A percentile compares a stretch with the other conserved stretches of the same genome.
Evolutionary conservation across 108 stramenopile species (phyloP).

Genomic region (Nitzschia palea): DNA sequence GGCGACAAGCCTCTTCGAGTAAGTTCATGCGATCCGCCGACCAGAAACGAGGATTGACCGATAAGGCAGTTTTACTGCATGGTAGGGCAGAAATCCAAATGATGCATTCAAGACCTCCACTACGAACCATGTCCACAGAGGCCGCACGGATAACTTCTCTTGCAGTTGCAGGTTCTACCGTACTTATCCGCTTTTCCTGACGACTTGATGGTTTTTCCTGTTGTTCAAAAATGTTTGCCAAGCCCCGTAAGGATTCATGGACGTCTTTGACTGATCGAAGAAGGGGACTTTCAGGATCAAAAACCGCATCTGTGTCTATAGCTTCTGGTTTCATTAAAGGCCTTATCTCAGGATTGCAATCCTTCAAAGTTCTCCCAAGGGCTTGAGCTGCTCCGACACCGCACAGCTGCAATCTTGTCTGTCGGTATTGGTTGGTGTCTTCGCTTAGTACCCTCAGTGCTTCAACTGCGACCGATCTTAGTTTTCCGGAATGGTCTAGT

Average conservation of each 20-base stretch:
- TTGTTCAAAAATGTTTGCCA: conserved; percentile 61
- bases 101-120: conserved; percentile 51
- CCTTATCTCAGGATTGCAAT: conserved; percentile 11
- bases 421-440: conserved; percentile 41
- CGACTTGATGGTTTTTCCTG: conserved; percentile 11
- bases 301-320: neutral
- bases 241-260: conserved; percentile 47
- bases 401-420: conserved; percentile 50
- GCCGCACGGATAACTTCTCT: conserved; percentile 32
- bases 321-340: conserved; percentile 9
- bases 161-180: conserved; percentile 4
- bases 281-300: neutral
- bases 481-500: conserved; percentile 29
- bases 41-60: conserved; percentile 2
- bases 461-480: conserved; percentile 51
- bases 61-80: conserved; percentile 14
- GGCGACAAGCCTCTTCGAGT: conserved; percentile 50
- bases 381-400: conserved; percentile 45
- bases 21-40: conserved; percentile 34
- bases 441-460: conserved; percentile 59
- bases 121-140: conserved; percentile 42
- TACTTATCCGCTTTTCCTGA: neutral
- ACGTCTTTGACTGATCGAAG: conserved; percentile 38
- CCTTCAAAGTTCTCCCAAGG: conserved; percentile 46
- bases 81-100: conserved; percentile 47